Evolutionary conservation across 2,329 filamentous ascomycete species (phyloP), one percentile per base, ranked within the genome.

Genomic region (Aspergillus fijiensis): DNA sequence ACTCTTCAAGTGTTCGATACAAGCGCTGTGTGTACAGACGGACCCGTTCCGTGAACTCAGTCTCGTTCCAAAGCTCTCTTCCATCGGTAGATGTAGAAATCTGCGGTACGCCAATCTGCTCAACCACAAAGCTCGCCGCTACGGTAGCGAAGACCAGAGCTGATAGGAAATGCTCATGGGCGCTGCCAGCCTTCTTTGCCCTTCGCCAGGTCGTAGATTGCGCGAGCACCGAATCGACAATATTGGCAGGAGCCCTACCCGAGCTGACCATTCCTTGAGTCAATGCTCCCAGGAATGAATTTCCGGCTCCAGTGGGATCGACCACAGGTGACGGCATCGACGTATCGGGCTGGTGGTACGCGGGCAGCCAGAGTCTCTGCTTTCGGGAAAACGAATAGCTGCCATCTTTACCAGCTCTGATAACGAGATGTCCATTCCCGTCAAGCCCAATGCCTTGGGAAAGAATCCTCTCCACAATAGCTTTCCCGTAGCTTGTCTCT

Each of bases 221-320:
- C 83, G 25, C 71, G 49, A 78, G 63, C 9, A 70, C 64, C 35
- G 70, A 69, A 6, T 68, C 65, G 50, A 77, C 68, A n/a, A 70
- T 55, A 11, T 68, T 60, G 55, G 70, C 67, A 9, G 74, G 70
- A n/a, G 60, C 61, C 55, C 72, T 70, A 10, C 69, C 77, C 27
- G 71, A 67, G 60, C 81, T 79, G 21, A 84, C 78, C 64, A 87
- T 73, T 1, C 82, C 84, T 23, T 87, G 79, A 6, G 84, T 80
- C 60, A 88, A 70, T 2, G 84, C 85, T 23, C 86, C 86, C 9
- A 97, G 80, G 69, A 97, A 98, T 0, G 90, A 88, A 75, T 99
- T 99, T 0, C 95, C 95, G 21, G 92, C 95, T 10, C 95, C 95
- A 0, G 95, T 98, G 0, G 94, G 93, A 74, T 98, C 95, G n/a